These are phyloP conservation scores for Fraxinus quadrangulata DNA, from an alignment of 257 asterid genomes.

Conservation along the genomic window DNA sequence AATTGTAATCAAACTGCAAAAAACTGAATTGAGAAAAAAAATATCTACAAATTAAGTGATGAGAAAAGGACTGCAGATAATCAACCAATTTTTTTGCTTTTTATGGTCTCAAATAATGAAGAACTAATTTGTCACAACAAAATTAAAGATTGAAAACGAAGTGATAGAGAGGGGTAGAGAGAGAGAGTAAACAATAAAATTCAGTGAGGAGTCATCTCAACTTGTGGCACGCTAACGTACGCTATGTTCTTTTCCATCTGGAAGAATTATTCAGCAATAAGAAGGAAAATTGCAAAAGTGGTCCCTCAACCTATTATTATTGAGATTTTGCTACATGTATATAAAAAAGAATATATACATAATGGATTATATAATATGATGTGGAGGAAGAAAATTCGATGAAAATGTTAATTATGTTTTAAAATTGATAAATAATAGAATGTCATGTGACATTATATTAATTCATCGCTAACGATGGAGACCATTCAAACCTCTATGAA, in stretches of 20 bases:
- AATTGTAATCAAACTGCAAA: not conserved
- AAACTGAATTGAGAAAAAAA: not conserved
- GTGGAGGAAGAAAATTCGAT: too few species aligned
- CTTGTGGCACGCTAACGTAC: not conserved
- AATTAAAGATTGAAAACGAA: not conserved
- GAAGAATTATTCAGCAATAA: not conserved
- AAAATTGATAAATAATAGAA: too few species aligned
- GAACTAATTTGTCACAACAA: not conserved
- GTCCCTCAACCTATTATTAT: not conserved
- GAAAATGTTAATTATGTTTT: too few species aligned
- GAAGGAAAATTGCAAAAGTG: not conserved
- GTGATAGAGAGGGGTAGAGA: not conserved
- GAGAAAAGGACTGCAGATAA: not conserved
- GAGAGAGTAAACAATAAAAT: not conserved
- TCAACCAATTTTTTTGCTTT: not conserved
- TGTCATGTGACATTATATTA: too few species aligned
- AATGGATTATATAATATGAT: too few species aligned
- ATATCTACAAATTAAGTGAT: not conserved
- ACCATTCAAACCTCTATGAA: not conserved
- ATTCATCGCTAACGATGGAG: not conserved
- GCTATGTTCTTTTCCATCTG: not conserved
- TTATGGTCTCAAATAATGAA: not conserved
- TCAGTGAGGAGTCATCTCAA: not conserved
- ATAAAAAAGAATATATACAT: too few species aligned
- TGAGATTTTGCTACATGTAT: too few species aligned